Evolutionary conservation across 345 rosid genomes (phyloP).

Genomic region (Boechera retrofracta): DNA sequence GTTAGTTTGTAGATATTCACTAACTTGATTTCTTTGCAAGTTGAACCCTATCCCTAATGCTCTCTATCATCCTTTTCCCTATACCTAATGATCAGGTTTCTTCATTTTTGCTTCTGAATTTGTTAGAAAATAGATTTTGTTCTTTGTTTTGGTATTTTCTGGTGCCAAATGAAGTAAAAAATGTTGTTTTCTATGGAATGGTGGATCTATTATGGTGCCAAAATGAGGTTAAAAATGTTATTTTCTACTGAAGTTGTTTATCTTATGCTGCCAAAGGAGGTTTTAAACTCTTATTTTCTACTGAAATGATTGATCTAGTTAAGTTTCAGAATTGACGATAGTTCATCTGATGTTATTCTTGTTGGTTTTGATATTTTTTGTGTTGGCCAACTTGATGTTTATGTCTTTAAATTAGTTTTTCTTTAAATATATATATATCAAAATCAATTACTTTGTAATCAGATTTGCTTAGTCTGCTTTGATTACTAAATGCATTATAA

Average conservation of each 20-base stretch:
- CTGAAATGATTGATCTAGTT: not conserved
- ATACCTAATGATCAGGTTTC: too few relatives aligned
- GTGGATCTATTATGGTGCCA: not conserved
- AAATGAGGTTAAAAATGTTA: not conserved
- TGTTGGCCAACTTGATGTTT: not conserved
- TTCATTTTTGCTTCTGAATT: not conserved
- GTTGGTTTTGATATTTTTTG: conserved; percentile 9
- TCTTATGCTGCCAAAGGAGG: conserved; percentile 2
- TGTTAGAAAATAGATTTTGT: not conserved
- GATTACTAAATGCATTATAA: not conserved
- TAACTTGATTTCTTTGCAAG: conserved; percentile 17
- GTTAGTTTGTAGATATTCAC: conserved; percentile 22
- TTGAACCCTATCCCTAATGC: conserved; percentile 40
- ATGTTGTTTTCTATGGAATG: not conserved
- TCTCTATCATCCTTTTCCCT: not conserved
- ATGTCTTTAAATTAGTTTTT: not conserved
- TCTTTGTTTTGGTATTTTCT: conserved; percentile 5
- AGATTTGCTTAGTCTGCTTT: not conserved
- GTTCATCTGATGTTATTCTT: not conserved
- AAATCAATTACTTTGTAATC: conserved; percentile 1
- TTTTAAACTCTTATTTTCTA: not conserved
- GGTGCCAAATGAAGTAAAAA: not conserved
- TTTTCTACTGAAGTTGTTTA: not conserved
- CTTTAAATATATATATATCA: too few relatives aligned
- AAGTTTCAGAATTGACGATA: not conserved